phyloP scores from a whole-genome alignment of 2,329 filamentous ascomycete genomes.

The Fusarium coffeatum region DNA sequence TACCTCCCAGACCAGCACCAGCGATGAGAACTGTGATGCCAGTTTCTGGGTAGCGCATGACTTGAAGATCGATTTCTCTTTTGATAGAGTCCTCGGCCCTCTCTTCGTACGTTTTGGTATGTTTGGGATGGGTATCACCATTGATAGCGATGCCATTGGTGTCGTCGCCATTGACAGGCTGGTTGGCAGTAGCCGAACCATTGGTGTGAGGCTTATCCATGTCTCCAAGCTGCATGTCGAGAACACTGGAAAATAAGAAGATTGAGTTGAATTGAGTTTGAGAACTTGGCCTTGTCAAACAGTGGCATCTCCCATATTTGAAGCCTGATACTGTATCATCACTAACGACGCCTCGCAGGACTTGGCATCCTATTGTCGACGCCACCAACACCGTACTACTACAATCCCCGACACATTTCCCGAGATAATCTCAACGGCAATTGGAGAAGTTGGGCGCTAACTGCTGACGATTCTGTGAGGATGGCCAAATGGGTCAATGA shows the following conservation, averaged over 20 bases:
- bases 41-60: constrained; percentile 32
- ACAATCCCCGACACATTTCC: constrained; percentile 20
- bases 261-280: too few relatives aligned
- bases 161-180: not conserved
- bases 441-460: not conserved
- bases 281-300: not conserved
- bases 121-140: not conserved
- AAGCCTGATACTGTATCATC: not conserved
- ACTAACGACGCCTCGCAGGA: not conserved
- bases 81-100: constrained; percentile 5
- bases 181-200: not conserved
- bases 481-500: not conserved
- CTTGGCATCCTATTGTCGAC: constrained; percentile 2
- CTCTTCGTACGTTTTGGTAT: not conserved
- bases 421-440: not conserved
- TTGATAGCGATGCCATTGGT: not conserved
- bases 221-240: not conserved
- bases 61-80: constrained; percentile 12
- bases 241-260: not conserved
- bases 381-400: not conserved
- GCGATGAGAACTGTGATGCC: constrained; percentile 28
- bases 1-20: constrained; percentile 18
- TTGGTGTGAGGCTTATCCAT: constrained; percentile 2
- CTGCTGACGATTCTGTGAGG: not conserved
- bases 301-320: constrained; percentile 2